Conservation (phyloP, 1,284 basidiomycete species). For the Moesziomyces sp. region DNA sequence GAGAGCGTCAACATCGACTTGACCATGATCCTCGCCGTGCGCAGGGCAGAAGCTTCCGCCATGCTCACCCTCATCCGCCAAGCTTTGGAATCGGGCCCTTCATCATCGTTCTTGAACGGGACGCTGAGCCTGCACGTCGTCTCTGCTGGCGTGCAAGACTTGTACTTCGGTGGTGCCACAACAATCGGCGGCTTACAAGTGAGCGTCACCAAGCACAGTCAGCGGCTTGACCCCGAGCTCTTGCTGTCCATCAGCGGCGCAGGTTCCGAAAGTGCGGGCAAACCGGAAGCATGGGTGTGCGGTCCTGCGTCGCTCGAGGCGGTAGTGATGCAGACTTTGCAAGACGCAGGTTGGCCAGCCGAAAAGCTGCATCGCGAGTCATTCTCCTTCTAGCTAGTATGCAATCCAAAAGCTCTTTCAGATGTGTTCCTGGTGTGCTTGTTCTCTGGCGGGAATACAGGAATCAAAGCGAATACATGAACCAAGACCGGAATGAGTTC, state of each 20-base stretch:
- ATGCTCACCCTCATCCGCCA: conserved; percentile 22
- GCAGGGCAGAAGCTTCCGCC: conserved; percentile 15
- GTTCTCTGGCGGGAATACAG: background rate
- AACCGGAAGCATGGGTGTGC: conserved; percentile 28
- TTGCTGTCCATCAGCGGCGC: background rate
- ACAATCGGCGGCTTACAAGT: conserved; percentile 1
- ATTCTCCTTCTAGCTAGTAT: conserved; percentile 21
- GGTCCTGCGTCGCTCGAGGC: conserved; percentile 25
- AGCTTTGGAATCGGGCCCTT: background rate
- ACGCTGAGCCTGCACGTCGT: conserved; percentile 21
- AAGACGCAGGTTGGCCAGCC: conserved; percentile 8
- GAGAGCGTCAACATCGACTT: conserved; percentile 1
- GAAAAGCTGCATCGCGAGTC: conserved; percentile 25
- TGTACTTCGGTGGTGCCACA: background rate
- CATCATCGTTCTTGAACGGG: background rate
- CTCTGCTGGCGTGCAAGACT: conserved; percentile 18
- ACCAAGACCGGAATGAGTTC: background rate
- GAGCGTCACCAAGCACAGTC: conserved; percentile 5
- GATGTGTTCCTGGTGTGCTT: too few species aligned
- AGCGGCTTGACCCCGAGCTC: conserved; percentile 16
- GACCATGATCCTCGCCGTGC: conserved; percentile 18
- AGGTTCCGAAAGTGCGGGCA: background rate
- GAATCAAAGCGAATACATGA: too few species aligned
- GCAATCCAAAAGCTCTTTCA: too few species aligned
- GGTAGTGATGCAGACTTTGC: conserved; percentile 18